These are phyloP conservation scores for Blyttiomyces sp. DNA, from an alignment of 371 early-diverging fungal genomes.

Conservation along the genomic window DNA sequence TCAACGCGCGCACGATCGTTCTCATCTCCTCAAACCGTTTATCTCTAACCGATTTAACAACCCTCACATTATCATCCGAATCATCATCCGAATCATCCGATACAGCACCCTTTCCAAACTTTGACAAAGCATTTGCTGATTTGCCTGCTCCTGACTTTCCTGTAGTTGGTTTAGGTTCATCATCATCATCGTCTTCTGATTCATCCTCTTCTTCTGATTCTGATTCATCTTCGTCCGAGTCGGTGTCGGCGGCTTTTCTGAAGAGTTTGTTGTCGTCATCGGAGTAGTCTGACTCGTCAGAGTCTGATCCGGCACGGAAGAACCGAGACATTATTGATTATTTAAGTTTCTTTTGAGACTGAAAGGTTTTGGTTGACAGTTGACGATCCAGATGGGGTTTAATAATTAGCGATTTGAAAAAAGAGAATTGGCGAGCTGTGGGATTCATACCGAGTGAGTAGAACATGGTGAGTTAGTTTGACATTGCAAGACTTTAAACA, in stretches of 20 bases:
- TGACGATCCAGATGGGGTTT: no score
- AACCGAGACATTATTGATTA: constrained; percentile 10
- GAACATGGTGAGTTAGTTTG: not conserved
- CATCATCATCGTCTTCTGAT: constrained; percentile 9
- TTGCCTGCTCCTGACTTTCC: not conserved
- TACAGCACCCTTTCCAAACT: constrained; percentile 12
- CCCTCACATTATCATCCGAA: constrained; percentile 63
- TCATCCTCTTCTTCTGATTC: no score
- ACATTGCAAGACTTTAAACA: not conserved
- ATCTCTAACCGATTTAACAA: constrained; percentile 80
- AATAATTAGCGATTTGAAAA: not conserved
- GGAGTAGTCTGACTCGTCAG: no score
- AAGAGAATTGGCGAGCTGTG: not conserved
- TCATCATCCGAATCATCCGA: constrained; percentile 50
- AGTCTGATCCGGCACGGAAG: constrained; percentile 33
- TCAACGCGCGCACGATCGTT: constrained; percentile 53
- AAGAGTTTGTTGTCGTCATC: constrained; percentile 46
- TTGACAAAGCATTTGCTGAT: constrained; percentile 4
- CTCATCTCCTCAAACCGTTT: constrained; percentile 72
- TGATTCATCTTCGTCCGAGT: constrained; percentile 44
- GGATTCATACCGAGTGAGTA: not conserved
- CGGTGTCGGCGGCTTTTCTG: constrained; percentile 30
- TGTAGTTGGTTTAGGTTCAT: not conserved
- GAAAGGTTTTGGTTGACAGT: no score
- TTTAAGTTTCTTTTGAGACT: not conserved